Evolutionary conservation across 2,329 filamentous ascomycete species (phyloP).

Genomic region (Parasarocladium wereldwijsianum): DNA sequence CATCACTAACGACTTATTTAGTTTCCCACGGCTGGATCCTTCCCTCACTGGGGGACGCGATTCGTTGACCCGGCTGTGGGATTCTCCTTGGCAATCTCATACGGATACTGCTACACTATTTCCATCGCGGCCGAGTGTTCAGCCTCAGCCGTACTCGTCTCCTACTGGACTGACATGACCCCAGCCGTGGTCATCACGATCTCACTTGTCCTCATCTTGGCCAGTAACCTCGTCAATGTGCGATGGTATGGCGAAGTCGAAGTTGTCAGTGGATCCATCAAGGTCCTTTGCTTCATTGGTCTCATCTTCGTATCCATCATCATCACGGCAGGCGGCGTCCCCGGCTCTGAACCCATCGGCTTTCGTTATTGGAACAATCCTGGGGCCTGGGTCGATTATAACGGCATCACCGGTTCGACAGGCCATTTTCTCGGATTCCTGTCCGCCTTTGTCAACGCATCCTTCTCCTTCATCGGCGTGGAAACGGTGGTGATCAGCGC

Average conservation of each 20-base stretch:
- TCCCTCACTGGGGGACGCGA: conserved; percentile 10
- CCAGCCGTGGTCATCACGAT: conserved; percentile 4
- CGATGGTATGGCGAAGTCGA: conserved; percentile 36
- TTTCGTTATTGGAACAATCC: conserved; percentile 24
- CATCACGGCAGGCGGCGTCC: conserved; percentile 30
- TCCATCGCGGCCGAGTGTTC: conserved; percentile 27
- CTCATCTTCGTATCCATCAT: conserved; percentile 33
- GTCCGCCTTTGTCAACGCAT: conserved; percentile 35
- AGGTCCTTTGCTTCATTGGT: conserved; percentile 34
- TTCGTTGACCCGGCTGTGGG: conserved; percentile 14
- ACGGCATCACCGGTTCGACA: conserved; percentile 15
- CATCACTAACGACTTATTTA: no score
- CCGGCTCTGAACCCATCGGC: conserved; percentile 24
- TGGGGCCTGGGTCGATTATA: conserved; percentile 14
- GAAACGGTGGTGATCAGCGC: conserved; percentile 3
- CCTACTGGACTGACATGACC: conserved; percentile 21
- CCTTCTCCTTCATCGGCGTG: conserved; percentile 39
- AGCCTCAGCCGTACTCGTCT: conserved; percentile 28
- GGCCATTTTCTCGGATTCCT: conserved; percentile 45
- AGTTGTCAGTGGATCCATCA: conserved; percentile 34
- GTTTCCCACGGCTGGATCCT: conserved; percentile 7
- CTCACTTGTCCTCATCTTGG: conserved; percentile 9
- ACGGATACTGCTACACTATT: conserved; percentile 31
- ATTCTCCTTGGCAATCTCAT: conserved; percentile 26
- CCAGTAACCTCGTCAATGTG: conserved; percentile 18